Percentiles rank a stretch among this genome's conserved stretches.
Evolutionary conservation across 2,329 filamentous ascomycete genomes (phyloP).

Genomic region (Microascus cirrosus): DNA sequence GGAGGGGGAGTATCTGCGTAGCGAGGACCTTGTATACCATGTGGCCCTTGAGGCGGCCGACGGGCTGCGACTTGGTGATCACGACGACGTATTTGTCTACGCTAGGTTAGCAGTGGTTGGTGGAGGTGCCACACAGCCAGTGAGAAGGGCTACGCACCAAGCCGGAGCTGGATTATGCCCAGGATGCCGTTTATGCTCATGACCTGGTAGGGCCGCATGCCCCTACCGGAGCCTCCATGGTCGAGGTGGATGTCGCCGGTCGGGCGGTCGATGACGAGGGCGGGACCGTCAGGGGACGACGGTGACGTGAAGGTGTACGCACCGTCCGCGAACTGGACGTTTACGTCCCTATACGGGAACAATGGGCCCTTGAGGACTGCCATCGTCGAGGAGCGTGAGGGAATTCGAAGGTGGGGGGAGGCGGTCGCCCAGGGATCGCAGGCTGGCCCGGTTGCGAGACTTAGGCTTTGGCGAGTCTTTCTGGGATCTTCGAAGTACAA

Average conservation of each 20-base stretch:
- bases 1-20: constrained; percentile 87
- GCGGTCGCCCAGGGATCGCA: background rate
- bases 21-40: constrained; percentile 89
- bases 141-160: constrained; percentile 51
- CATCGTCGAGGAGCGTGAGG: constrained; percentile 16
- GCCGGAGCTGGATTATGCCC: constrained; percentile 83
- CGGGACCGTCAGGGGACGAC: constrained; percentile 79
- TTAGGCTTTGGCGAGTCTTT: background rate
- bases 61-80: constrained; percentile 85
- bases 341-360: constrained; percentile 87
- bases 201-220: constrained; percentile 61
- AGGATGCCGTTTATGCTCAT: constrained; percentile 93
- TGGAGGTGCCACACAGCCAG: background rate
- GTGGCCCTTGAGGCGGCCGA: constrained; percentile 87
- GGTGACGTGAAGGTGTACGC: constrained; percentile 96
- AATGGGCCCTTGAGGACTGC: constrained; percentile 22
- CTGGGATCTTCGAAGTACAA: background rate
- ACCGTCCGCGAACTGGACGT: constrained; percentile 82
- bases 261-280: constrained; percentile 80
- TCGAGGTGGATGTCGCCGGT: constrained; percentile 82
- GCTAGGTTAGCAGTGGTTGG: background rate
- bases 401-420: background rate
- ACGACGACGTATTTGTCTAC: constrained; percentile 90
- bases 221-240: constrained; percentile 64
- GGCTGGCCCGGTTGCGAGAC: background rate